A percentile compares a stretch with the other conserved stretches of the same genome.
Evolutionary conservation across 306 rosid species (phyloP).

Genomic region (Rubus parviflorus): DNA sequence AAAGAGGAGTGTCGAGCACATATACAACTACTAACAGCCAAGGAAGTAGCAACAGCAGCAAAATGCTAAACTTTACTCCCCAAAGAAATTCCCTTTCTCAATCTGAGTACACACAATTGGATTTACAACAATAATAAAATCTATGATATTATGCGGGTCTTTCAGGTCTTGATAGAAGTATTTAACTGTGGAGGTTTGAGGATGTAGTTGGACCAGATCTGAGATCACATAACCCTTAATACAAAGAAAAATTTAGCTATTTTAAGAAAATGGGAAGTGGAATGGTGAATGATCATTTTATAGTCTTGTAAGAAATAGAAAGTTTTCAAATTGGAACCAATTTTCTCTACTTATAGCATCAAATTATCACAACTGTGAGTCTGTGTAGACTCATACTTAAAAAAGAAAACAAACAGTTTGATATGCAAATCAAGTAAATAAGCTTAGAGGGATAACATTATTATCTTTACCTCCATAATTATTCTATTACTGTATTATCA

Average conservation of each 20-base stretch:
- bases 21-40: background rate
- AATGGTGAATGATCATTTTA: background rate
- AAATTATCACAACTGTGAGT: background rate
- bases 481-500: background rate
- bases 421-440: background rate
- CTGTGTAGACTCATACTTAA: background rate
- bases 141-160: background rate
- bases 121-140: background rate
- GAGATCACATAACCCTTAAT: background rate
- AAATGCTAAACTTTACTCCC: background rate
- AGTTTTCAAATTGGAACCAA: background rate
- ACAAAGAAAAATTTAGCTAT: background rate
- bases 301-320: background rate
- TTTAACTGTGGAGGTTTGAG: background rate
- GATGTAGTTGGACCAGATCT: background rate
- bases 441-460: background rate
- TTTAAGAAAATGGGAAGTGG: background rate
- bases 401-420: background rate
- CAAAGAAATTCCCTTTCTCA: background rate
- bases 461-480: background rate
- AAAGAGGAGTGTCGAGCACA: background rate
- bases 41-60: background rate
- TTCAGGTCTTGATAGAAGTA: background rate
- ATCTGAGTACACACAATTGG: background rate
- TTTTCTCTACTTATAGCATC: background rate